These are phyloP conservation scores for Citrullus colocynthis DNA, from an alignment of 306 rosid species.

Conservation along the genomic window DNA sequence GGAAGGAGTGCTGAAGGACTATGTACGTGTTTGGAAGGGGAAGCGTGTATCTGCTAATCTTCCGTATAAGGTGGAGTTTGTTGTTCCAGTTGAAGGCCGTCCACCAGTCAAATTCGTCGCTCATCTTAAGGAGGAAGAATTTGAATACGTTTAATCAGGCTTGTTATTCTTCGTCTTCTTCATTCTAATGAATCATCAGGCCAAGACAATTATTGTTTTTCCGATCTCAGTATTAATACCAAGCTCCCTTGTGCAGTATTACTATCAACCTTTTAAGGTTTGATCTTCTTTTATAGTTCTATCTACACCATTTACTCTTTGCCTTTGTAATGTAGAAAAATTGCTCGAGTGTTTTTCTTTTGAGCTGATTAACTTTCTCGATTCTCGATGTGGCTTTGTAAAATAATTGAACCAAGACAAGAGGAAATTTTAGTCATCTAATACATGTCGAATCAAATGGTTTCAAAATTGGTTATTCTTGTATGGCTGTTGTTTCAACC, in stretches of 20 bases:
- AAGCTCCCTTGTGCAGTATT: slow-evolving; percentile 6
- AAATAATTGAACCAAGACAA: not conserved
- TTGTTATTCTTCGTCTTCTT: not conserved
- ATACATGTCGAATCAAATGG: not conserved
- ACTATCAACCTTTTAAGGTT: not conserved
- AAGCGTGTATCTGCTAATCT: slow-evolving; percentile 78
- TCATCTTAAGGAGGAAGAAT: slow-evolving; percentile 89
- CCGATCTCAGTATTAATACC: not conserved
- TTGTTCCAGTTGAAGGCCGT: slow-evolving; percentile 52
- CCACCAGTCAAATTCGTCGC: slow-evolving; percentile 72
- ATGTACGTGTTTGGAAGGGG: slow-evolving; percentile 73
- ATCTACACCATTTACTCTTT: not conserved
- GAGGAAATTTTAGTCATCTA: not conserved
- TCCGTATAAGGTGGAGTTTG: slow-evolving; percentile 70
- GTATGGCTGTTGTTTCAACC: not conserved
- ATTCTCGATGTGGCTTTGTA: not conserved
- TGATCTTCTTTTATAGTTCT: not conserved
- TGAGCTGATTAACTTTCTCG: not conserved
- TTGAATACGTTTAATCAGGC: slow-evolving; percentile 40
- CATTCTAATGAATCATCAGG: not conserved
- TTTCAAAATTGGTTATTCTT: not conserved
- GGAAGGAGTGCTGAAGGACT: slow-evolving; percentile 82
- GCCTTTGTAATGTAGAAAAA: not conserved
- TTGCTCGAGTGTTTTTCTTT: not conserved
- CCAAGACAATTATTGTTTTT: not conserved